Conservation (phyloP, 257 asterid genomes). For the Solanum raphanifolium region DNA sequence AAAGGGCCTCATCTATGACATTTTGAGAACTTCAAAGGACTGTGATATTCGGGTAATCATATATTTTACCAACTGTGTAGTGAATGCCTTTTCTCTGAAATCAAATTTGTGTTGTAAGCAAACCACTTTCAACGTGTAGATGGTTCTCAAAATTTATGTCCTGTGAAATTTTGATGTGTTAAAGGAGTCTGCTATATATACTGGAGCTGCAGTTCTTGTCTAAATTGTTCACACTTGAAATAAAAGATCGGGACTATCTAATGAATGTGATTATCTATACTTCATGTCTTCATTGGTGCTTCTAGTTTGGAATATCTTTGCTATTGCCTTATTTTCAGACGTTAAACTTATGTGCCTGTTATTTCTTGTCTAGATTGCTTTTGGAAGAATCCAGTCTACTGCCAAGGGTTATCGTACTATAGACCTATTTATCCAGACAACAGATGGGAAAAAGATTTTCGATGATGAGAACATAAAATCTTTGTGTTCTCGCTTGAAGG, state of each 20-base stretch:
- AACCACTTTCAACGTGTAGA: not conserved
- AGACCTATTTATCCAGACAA: constrained; percentile 32
- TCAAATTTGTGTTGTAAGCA: not conserved
- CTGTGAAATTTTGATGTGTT: not conserved
- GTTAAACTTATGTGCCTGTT: not conserved
- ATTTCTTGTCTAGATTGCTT: constrained; percentile 22
- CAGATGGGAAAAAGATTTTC: constrained; percentile 33
- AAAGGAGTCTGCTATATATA: not conserved
- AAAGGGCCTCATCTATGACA: constrained; percentile 43
- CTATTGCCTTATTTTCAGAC: not conserved
- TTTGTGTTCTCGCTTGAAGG: constrained; percentile 29
- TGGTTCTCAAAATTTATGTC: not conserved
- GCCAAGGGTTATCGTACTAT: constrained; percentile 25
- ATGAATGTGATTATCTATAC: not conserved
- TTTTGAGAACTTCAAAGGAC: constrained; percentile 41
- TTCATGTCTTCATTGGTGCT: not conserved
- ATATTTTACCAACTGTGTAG: not conserved
- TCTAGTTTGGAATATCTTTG: not conserved
- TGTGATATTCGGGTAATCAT: constrained; percentile 31
- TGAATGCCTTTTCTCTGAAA: not conserved
- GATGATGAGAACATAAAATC: constrained; percentile 23
- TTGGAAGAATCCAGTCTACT: constrained; percentile 31
- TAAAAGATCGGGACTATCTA: not conserved
- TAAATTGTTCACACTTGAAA: not conserved
- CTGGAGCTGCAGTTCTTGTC: not conserved